These are phyloP conservation scores for Didymella exigua DNA, from an alignment of 2,329 filamentous ascomycete species.

Conservation along the genomic window DNA sequence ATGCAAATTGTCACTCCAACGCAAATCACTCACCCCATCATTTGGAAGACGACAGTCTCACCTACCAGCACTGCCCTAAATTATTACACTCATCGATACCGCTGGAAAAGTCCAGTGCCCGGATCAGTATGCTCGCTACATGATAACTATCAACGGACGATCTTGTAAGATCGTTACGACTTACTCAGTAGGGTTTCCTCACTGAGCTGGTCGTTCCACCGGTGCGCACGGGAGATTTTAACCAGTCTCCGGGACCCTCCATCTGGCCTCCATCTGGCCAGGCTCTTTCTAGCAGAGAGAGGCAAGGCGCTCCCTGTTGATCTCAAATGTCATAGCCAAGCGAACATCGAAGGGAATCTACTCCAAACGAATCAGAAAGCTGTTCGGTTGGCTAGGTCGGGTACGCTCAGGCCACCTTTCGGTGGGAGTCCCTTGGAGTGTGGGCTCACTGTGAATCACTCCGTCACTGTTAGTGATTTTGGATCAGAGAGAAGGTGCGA, in stretches of 20 bases:
- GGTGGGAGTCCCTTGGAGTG: not conserved
- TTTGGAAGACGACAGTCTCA: not conserved
- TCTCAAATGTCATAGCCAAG: not conserved
- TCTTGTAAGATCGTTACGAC: not conserved
- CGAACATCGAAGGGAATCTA: not conserved
- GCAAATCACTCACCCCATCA: not conserved
- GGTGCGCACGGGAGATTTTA: not conserved
- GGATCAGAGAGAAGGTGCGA: not conserved
- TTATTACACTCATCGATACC: not conserved
- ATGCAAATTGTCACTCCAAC: not conserved
- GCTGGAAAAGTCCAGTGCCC: not conserved
- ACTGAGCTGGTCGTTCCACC: not conserved
- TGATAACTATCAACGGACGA: not conserved
- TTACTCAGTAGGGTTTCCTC: not conserved
- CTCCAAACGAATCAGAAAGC: constrained; percentile 2
- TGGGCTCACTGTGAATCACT: not conserved
- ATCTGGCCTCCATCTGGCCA: not conserved
- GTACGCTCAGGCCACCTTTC: not conserved
- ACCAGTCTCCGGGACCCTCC: not conserved
- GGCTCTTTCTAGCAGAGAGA: not conserved
- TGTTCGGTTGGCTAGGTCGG: not conserved
- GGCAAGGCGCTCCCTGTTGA: not conserved
- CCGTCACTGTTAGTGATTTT: not conserved
- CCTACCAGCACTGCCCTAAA: not conserved
- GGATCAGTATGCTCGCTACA: not conserved